A percentile compares a stretch with the other conserved stretches of the same genome.
Conservation (phyloP, 2,329 filamentous ascomycete genomes). For the Ceratocystis papillata region DNA sequence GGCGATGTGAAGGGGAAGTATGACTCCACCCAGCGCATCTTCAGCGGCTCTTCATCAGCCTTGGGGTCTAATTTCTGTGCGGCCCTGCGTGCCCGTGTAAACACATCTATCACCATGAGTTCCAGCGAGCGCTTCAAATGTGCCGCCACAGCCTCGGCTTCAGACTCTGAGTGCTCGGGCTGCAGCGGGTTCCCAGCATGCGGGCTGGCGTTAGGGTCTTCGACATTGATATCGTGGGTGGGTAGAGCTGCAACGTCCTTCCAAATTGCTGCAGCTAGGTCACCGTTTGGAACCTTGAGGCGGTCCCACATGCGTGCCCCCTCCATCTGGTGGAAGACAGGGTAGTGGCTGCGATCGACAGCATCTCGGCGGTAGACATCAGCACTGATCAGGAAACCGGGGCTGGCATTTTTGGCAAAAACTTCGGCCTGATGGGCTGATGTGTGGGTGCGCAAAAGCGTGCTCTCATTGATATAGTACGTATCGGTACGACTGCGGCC, state of each 20-base stretch:
- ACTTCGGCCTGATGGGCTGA: slow-evolving; percentile 83
- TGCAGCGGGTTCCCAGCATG: slow-evolving; percentile 79
- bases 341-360: slow-evolving; percentile 89
- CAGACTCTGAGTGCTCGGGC: slow-evolving; percentile 57
- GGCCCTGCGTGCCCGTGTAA: slow-evolving; percentile 62
- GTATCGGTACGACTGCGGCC: slow-evolving; percentile 83
- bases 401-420: slow-evolving; percentile 59
- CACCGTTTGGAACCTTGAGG: slow-evolving; percentile 40
- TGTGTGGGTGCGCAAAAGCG: slow-evolving; percentile 83
- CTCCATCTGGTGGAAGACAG: slow-evolving; percentile 98
- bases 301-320: slow-evolving; percentile 84
- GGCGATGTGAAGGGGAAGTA: slow-evolving; percentile 97
- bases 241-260: slow-evolving; percentile 62
- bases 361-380: slow-evolving; percentile 95
- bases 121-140: slow-evolving; percentile 88
- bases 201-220: slow-evolving; percentile 70
- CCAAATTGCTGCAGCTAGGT: slow-evolving; percentile 55
- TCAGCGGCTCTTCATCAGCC: slow-evolving; percentile 58
- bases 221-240: slow-evolving; percentile 61
- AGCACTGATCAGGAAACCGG: slow-evolving; percentile 81
- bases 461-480: slow-evolving; percentile 82
- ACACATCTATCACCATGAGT: slow-evolving; percentile 79
- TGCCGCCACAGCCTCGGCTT: slow-evolving; percentile 69
- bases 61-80: slow-evolving; percentile 55
- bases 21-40: slow-evolving; percentile 87